Evolutionary conservation across 2,329 filamentous ascomycete genomes (phyloP).

Genomic region (Trichoderma arundinaceum): DNA sequence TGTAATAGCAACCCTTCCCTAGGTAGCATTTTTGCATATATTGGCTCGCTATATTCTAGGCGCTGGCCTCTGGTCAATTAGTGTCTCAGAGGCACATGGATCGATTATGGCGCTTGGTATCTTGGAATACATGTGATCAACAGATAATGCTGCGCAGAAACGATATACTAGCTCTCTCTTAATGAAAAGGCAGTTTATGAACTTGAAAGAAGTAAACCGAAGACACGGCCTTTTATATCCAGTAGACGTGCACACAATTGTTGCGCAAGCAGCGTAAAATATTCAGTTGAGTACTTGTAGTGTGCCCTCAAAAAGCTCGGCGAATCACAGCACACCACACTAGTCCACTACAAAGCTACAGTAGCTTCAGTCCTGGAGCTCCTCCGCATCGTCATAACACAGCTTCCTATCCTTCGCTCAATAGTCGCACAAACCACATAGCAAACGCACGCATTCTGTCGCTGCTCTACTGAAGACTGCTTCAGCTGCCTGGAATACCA

Average conservation of each 20-base stretch:
- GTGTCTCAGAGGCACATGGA: too few species aligned
- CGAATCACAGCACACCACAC: conserved; percentile 18
- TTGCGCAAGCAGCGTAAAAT: background rate
- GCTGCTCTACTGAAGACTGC: too few species aligned
- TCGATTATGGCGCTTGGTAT: too few species aligned
- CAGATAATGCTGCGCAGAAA: background rate
- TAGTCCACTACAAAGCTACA: background rate
- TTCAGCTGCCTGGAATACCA: background rate
- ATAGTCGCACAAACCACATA: background rate
- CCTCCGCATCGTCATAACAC: conserved; percentile 23
- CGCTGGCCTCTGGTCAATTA: background rate
- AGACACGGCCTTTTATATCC: too few species aligned
- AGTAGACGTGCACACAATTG: background rate
- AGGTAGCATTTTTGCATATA: background rate
- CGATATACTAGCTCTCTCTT: too few species aligned
- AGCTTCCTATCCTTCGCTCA: background rate
- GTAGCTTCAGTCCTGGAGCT: conserved; percentile 7
- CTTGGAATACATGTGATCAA: background rate
- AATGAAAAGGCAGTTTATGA: too few species aligned
- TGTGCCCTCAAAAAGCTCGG: background rate
- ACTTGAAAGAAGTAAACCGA: too few species aligned
- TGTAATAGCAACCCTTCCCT: background rate
- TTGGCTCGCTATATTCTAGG: background rate
- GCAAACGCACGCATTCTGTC: background rate
- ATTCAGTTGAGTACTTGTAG: background rate